These are phyloP conservation scores for Osmozyma mogii DNA, from an alignment of 805 yeast genomes.

Conservation along the genomic window DNA sequence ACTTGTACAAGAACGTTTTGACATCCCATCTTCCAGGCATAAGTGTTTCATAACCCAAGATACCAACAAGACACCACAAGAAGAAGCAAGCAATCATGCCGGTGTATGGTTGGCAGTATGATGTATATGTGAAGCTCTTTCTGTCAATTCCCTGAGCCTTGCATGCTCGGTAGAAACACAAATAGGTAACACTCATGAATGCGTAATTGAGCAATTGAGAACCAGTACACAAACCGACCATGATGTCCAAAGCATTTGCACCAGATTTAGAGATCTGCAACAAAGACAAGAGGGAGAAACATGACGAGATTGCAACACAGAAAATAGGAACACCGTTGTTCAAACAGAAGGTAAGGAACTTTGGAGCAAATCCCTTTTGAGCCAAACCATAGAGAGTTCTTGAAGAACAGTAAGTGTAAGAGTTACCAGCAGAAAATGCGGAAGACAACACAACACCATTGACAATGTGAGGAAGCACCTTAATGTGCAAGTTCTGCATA, in stretches of 20 bases:
- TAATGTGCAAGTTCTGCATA: conserved; percentile 13
- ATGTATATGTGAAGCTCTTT: conserved; percentile 28
- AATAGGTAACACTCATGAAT: conserved; percentile 14
- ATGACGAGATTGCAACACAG: conserved; percentile 12
- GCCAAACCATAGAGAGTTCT: conserved; percentile 14
- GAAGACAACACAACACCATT: conserved; percentile 12
- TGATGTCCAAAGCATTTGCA: conserved; percentile 11
- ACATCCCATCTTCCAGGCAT: conserved; percentile 58
- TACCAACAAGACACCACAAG: conserved; percentile 41
- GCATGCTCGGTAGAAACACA: conserved; percentile 15
- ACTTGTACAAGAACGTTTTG: conserved; percentile 57
- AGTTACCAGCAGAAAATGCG: conserved; percentile 15
- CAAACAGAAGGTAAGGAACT: conserved; percentile 10
- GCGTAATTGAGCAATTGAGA: conserved; percentile 14
- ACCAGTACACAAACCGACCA: conserved; percentile 16
- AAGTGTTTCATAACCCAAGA: conserved; percentile 53
- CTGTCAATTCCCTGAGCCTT: conserved; percentile 25
- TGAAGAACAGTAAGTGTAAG: conserved; percentile 15
- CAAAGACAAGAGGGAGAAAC: conserved; percentile 14
- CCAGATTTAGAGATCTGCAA: conserved; percentile 13
- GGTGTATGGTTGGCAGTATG: conserved; percentile 39
- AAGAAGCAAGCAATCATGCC: conserved; percentile 23
- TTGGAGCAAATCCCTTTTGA: conserved; percentile 13
- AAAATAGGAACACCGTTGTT: conserved; percentile 13
- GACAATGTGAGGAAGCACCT: conserved; percentile 13